These are phyloP conservation scores for Microdochium paspali DNA, from an alignment of 2,329 filamentous ascomycete species.

Conservation along the genomic window DNA sequence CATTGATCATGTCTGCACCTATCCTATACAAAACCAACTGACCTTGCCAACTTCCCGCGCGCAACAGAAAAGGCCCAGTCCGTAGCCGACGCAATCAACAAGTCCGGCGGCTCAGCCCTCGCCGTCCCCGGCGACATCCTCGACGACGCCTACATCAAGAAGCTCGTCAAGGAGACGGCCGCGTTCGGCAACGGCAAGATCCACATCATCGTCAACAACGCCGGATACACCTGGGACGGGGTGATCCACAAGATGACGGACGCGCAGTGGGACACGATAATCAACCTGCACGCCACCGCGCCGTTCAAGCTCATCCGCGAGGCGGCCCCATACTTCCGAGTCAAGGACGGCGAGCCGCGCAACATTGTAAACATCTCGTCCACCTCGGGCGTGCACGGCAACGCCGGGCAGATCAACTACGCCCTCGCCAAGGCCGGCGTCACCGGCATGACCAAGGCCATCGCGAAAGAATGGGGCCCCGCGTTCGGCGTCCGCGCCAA, in stretches of 20 bases:
- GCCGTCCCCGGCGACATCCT: constrained; percentile 71
- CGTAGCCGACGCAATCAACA: constrained; percentile 63
- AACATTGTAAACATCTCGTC: constrained; percentile 77
- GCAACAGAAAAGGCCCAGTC: constrained; percentile 55
- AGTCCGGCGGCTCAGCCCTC: constrained; percentile 55
- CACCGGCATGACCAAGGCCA: constrained; percentile 75
- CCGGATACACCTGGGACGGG: constrained; percentile 87
- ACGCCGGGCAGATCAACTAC: constrained; percentile 89
- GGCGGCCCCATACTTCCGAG: constrained; percentile 78
- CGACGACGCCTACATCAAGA: constrained; percentile 58
- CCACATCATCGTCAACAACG: constrained; percentile 86
- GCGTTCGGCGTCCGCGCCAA: constrained; percentile 74
- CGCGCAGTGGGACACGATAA: constrained; percentile 85
- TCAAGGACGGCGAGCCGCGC: constrained; percentile 71
- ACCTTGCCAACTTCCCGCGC: no score
- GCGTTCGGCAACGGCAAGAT: constrained; percentile 82
- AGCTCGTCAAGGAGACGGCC: constrained; percentile 64
- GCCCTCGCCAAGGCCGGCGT: constrained; percentile 77
- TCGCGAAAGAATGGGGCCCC: constrained; percentile 88
- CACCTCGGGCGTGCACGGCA: constrained; percentile 75
- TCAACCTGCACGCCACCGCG: constrained; percentile 73
- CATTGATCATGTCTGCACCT: no score
- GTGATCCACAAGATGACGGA: constrained; percentile 90
- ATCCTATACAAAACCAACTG: no score
- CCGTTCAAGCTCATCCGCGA: constrained; percentile 77